Percentiles rank a stretch among this genome's conserved stretches.
phyloP scores from a whole-genome alignment of 805 yeast genomes.

The Suhomyces faveliae region DNA sequence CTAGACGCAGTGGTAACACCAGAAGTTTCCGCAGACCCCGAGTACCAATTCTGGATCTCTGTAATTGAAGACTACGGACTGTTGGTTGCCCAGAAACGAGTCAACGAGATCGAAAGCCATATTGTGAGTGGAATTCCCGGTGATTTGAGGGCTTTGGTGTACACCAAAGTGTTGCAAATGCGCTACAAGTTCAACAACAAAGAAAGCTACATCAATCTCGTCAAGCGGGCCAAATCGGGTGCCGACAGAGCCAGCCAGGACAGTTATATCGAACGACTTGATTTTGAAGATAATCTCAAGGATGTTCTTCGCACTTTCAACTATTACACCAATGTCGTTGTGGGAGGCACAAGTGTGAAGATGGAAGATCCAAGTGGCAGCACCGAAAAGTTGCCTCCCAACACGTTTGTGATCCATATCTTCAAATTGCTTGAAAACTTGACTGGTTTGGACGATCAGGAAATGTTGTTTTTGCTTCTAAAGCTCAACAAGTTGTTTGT shows the following conservation, averaged over 20 bases:
- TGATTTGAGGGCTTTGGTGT: constrained; percentile 28
- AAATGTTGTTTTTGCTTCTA: constrained; percentile 33
- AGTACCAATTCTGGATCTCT: constrained; percentile 18
- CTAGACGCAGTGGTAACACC: background rate
- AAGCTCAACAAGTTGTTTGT: constrained; percentile 28
- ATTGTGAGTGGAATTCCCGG: constrained; percentile 32
- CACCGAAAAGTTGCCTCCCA: constrained; percentile 15
- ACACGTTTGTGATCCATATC: constrained; percentile 22
- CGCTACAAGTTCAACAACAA: constrained; percentile 26
- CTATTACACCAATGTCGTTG: constrained; percentile 23
- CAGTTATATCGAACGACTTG: constrained; percentile 15
- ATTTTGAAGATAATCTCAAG: constrained; percentile 16
- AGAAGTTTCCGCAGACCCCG: constrained; percentile 5
- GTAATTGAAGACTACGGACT: constrained; percentile 16
- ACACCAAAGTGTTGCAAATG: constrained; percentile 32
- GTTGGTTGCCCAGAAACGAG: constrained; percentile 8
- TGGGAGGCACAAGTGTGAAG: constrained; percentile 11
- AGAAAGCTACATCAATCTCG: constrained; percentile 29
- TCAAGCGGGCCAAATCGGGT: constrained; percentile 19
- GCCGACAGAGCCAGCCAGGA: constrained; percentile 12
- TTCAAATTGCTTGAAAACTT: constrained; percentile 17
- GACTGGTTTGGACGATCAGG: constrained; percentile 23
- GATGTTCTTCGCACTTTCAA: constrained; percentile 31
- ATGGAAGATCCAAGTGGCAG: constrained; percentile 11
- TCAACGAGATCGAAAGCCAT: constrained; percentile 20